Base-by-base conservation (phyloP, 2,329 filamentous ascomycete genomes). In the Diplodia corticola region DNA sequence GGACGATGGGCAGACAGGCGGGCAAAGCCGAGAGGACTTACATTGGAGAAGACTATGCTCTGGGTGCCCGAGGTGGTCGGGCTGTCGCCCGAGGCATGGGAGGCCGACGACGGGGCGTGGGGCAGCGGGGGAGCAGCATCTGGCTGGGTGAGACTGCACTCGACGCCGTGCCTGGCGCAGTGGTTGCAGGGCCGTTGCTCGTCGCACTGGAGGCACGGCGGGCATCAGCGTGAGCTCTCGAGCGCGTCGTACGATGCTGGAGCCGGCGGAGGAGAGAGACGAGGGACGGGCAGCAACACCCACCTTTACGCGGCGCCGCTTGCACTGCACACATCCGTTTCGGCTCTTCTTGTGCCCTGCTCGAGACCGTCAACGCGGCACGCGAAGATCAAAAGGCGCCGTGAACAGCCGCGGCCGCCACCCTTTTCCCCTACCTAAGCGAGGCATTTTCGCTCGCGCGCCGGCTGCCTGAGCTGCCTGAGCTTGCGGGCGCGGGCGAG, bases 121-220 rank as follows among this genome's bases (percentile, higher is more conserved):
- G 53, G 28, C 30, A 46, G 53, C 30, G 54, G 54, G 26, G 51
- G 63, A 48, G 64, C 22, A 49, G 35, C 63, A 13, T 65, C 53
- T 28, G 28, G 64, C 54, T 26, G 26, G 20, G 64, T 65, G 28
- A 78, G 71, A 67, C 74, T 77, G 68, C 76, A 78, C 59, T 71
- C 69, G 15, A 78, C 76, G 40, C 74, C 72, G 69, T 78, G 76
- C 63, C 76, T 72, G 50, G 74, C 70, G 69, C 76, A 78, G 67
- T 74, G 77, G 22, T 74, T 75, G 65, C 76, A 78, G 12, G 76
- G 76, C 65, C 74, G 76, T 35, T 72, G 71, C 69, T 78, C 76
- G 65, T 78, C 76, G 69, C 76, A 78, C 76, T 78, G 66, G 22
- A 67, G 51, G 40, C 30, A 59, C 37, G 22, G 12, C 20, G 40